Conservation (phyloP, 192 early-diverging fungal species). For the Gonapodya sp. region DNA sequence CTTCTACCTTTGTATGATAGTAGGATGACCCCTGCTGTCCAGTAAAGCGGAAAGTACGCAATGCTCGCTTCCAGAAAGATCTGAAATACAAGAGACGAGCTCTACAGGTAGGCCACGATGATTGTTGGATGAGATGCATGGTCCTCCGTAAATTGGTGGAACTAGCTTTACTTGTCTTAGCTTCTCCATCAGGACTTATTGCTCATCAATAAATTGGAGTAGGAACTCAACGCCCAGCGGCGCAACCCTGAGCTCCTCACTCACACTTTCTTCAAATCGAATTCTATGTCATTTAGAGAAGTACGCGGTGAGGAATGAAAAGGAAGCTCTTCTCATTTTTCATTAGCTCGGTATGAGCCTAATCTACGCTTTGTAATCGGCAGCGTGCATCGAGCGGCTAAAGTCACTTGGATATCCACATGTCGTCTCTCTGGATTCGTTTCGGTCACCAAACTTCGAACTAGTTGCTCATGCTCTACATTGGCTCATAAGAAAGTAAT, state of each 20-base stretch:
- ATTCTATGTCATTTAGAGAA: not conserved
- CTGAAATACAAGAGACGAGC: not conserved
- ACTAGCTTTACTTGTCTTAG: too few species aligned
- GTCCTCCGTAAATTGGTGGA: too few species aligned
- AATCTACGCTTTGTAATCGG: not conserved
- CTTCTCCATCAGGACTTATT: too few species aligned
- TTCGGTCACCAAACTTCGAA: conserved; percentile 40
- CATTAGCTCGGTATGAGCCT: not conserved
- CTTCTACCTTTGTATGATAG: not conserved
- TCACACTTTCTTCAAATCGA: too few species aligned
- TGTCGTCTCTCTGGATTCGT: conserved; percentile 39
- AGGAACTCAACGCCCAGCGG: not conserved
- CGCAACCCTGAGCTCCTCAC: not conserved
- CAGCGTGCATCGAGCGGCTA: conserved; percentile 41
- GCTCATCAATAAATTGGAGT: too few species aligned
- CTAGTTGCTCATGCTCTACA: conserved; percentile 33
- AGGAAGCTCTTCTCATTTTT: not conserved
- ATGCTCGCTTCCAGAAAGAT: not conserved
- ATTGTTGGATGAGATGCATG: too few species aligned
- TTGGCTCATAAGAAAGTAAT: conserved; percentile 47
- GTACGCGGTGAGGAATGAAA: not conserved
- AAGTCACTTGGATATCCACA: conserved; percentile 34
- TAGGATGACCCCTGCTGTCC: not conserved
- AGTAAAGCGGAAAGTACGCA: not conserved
- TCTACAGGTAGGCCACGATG: too few species aligned